Base-by-base conservation (phyloP, 192 early-diverging fungal species). In the Dimargaris verticillata region DNA sequence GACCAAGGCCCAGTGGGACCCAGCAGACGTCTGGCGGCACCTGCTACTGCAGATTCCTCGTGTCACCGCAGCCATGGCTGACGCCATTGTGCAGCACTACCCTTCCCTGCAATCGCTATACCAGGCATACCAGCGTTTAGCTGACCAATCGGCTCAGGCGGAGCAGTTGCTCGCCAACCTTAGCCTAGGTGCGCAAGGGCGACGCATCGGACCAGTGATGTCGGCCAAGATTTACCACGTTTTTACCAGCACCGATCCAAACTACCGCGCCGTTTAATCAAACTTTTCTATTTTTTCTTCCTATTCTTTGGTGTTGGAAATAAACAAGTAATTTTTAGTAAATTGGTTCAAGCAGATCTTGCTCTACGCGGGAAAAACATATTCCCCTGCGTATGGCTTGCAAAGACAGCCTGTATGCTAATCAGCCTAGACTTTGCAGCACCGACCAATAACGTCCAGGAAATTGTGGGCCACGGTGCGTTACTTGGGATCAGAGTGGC, bases 1-100 rank as follows among this genome's bases (percentile, higher is more conserved):
- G 9, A 25, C 57, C 38, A 41, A 44, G 25, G 33, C 57, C 18
- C 57, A 59, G n/a, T 20, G n/a, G 33, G 29, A 59, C 17, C 57
- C 57, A 5, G 17, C 38, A 13, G 57, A 41, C 20, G 42, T 59
- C 20, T 59, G 57, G 57, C 25, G 15, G 26, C 57, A 43, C 18
- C 11, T 59, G 15, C 25, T 59, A 15, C 18, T 59, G 57, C 57
- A 59, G 57, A 43, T 59, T 29, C 57, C 57, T 22, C 33, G 42
- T 18, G 24, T 59, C 5, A 59, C 57, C 18, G 41, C 33, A 12
- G 11, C 41, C 5, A 38, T 59, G 41, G 41, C 57, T n/a, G 33
- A 33, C 6, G 57, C 57, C 42, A 59, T 59, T 43, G 25, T 44
- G 38, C 17, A 25, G n/a, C 28, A 59, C 13, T 59, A 59, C 57